Conservation (phyloP, 1,139 yeast species). For the Arxiozyma bovina region DNA sequence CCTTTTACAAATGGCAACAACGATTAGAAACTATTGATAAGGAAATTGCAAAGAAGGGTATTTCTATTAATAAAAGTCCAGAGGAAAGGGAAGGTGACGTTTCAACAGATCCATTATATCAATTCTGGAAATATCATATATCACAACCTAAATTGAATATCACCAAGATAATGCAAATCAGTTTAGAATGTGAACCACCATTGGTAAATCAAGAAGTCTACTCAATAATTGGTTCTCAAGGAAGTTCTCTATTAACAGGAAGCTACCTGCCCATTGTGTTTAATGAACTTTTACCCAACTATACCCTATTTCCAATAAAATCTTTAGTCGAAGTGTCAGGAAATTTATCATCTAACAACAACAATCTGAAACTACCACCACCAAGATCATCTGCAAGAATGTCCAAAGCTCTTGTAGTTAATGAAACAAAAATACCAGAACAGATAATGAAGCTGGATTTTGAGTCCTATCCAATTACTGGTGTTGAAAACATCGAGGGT, state of each 20-base stretch:
- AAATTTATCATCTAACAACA: conserved; percentile 6
- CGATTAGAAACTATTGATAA: conserved; percentile 16
- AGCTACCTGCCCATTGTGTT: conserved; percentile 54
- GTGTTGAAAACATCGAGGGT: conserved; percentile 32
- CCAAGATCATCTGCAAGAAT: conserved; percentile 18
- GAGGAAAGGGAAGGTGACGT: conserved; percentile 4
- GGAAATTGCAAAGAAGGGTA: neutral
- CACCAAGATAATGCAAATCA: conserved; percentile 24
- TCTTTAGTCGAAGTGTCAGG: conserved; percentile 46
- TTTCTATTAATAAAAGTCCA: neutral
- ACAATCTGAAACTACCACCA: conserved; percentile 9
- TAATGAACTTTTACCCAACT: conserved; percentile 45
- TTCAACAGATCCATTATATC: conserved; percentile 14
- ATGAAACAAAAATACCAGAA: conserved; percentile 10
- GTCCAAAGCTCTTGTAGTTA: conserved; percentile 15
- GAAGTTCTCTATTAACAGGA: conserved; percentile 41
- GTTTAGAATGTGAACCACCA: conserved; percentile 26
- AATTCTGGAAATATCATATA: conserved; percentile 27
- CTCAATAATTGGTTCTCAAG: conserved; percentile 18
- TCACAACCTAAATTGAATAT: conserved; percentile 21
- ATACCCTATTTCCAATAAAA: conserved; percentile 45
- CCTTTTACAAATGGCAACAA: conserved; percentile 70
- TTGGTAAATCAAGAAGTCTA: conserved; percentile 18
- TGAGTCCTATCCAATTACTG: conserved; percentile 31
- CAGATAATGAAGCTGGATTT: neutral